A percentile compares a stretch with the other conserved stretches of the same genome.
These are phyloP conservation scores for Rhizophora mangle DNA, from an alignment of 345 rosid species.

Conservation along the genomic window DNA sequence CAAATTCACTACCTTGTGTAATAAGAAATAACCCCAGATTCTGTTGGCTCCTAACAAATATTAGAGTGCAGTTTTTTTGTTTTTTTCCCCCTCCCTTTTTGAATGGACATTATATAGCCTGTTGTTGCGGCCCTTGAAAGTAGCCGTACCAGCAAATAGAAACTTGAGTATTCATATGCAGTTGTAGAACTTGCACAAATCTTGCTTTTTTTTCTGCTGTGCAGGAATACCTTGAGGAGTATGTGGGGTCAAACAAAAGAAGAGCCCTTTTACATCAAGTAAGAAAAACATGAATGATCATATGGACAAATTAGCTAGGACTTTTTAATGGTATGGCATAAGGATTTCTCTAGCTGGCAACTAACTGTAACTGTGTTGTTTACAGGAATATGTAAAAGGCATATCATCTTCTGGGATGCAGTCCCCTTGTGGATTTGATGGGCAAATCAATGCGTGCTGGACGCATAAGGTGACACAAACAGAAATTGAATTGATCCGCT, in stretches of 20 bases:
- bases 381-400: conserved; percentile 88
- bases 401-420: conserved; percentile 96
- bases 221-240: conserved; percentile 82
- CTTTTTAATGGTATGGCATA: neutral
- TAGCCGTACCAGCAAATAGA: neutral
- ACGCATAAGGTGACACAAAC: conserved; percentile 59
- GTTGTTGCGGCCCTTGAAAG: no score
- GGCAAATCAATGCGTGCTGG: conserved; percentile 97
- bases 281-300: conserved; percentile 17
- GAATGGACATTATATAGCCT: no score
- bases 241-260: conserved; percentile 57
- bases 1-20: no score
- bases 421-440: conserved; percentile 75
- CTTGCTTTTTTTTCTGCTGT: conserved; percentile 10
- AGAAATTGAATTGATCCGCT: conserved; percentile 64
- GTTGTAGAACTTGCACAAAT: conserved; percentile 1
- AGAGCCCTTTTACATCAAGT: conserved; percentile 75
- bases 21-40: no score
- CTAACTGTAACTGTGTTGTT: conserved; percentile 6
- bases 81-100: no score
- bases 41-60: no score
- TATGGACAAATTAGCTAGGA: conserved; percentile 1
- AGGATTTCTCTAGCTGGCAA: conserved; percentile 4
- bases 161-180: neutral
- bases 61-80: no score